Evolutionary conservation across 805 yeast genomes (phyloP).

Genomic region (Pichia nakasei): DNA sequence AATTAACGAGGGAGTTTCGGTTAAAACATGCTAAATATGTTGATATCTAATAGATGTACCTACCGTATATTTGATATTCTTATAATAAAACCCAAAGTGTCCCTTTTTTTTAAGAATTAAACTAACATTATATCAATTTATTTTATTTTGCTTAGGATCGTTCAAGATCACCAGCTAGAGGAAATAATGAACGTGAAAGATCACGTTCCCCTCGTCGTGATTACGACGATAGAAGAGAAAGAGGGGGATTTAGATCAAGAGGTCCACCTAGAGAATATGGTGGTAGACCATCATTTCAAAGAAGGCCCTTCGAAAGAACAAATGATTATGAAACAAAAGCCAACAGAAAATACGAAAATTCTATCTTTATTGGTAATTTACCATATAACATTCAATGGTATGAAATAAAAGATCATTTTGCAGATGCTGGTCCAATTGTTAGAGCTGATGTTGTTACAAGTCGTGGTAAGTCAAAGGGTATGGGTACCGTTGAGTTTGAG

Average conservation of each 20-base stretch:
- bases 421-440: slow-evolving; percentile 53
- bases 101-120: neutral
- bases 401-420: slow-evolving; percentile 52
- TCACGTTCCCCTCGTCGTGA: slow-evolving; percentile 24
- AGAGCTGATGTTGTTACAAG: slow-evolving; percentile 77
- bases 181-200: slow-evolving; percentile 18
- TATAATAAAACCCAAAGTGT: neutral
- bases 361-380: slow-evolving; percentile 66
- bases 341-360: slow-evolving; percentile 55
- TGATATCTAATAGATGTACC: neutral
- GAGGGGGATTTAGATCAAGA: slow-evolving; percentile 18
- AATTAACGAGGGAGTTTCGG: no score
- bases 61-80: neutral
- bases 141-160: slow-evolving; percentile 14
- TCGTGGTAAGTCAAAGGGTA: slow-evolving; percentile 77
- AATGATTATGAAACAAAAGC: slow-evolving; percentile 30
- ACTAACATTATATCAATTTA: slow-evolving; percentile 3
- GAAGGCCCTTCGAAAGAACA: slow-evolving; percentile 7
- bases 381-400: slow-evolving; percentile 55
- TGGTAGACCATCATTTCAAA: slow-evolving; percentile 11
- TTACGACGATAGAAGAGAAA: slow-evolving; percentile 16
- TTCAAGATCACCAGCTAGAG: slow-evolving; percentile 27
- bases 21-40: no score
- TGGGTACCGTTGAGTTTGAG: slow-evolving; percentile 84
- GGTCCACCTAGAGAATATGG: slow-evolving; percentile 16